Conservation (phyloP, 2,329 filamentous ascomycete species). For the Penicillium frequentans region DNA sequence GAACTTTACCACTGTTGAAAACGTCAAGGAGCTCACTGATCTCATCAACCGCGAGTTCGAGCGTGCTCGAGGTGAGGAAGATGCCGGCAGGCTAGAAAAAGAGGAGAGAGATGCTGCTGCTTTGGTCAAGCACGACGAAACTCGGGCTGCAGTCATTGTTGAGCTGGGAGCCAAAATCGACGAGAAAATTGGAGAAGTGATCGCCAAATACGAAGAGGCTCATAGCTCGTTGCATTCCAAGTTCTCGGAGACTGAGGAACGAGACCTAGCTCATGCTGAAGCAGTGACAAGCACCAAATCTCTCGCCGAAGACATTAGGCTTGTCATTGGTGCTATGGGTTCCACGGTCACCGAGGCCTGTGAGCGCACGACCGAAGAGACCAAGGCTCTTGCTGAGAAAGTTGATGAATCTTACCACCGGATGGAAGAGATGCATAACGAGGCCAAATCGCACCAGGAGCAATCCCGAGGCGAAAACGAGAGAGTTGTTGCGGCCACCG, state of each 20-base stretch:
- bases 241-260: conserved; percentile 70
- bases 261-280: conserved; percentile 70
- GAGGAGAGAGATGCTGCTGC: conserved; percentile 59
- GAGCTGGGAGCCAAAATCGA: conserved; percentile 62
- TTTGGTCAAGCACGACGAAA: conserved; percentile 61
- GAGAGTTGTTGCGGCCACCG: conserved; percentile 70
- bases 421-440: conserved; percentile 70
- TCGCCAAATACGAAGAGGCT: conserved; percentile 85
- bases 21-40: conserved; percentile 70
- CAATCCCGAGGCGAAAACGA: conserved; percentile 79
- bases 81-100: conserved; percentile 76
- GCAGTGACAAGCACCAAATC: conserved; percentile 73
- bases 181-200: conserved; percentile 76
- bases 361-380: conserved; percentile 84
- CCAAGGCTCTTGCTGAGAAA: conserved; percentile 78
- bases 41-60: conserved; percentile 85
- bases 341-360: conserved; percentile 76
- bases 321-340: conserved; percentile 81
- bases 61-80: conserved; percentile 75
- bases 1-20: conserved; percentile 52
- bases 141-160: conserved; percentile 54
- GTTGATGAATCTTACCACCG: conserved; percentile 77
- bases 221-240: conserved; percentile 73
- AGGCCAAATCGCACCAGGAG: conserved; percentile 76
- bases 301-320: conserved; percentile 82